phyloP scores from a whole-genome alignment of 257 asterid species.

The Solanum chiquidenum region DNA sequence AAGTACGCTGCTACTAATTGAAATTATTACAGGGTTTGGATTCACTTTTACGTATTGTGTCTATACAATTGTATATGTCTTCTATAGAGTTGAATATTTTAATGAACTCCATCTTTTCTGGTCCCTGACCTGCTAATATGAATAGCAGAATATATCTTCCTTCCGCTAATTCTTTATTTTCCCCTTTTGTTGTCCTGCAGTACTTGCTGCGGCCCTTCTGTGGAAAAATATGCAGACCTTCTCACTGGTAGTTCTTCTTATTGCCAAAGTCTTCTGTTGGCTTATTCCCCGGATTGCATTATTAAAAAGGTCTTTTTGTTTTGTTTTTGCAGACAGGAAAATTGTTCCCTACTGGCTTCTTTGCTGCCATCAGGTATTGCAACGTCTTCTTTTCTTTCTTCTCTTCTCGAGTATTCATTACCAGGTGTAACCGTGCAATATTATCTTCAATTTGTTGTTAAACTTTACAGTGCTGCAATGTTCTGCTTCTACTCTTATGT shows the following conservation, averaged over 20 bases:
- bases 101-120: neutral
- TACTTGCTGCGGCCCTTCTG: slow-evolving; percentile 46
- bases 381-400: neutral
- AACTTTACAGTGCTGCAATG: slow-evolving; percentile 66
- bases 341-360: slow-evolving; percentile 58
- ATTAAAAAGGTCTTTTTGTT: neutral
- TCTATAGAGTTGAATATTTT: neutral
- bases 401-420: neutral
- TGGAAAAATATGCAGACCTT: slow-evolving; percentile 64
- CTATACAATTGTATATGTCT: neutral
- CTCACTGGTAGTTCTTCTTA: slow-evolving; percentile 44
- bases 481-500: slow-evolving; percentile 75
- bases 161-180: neutral
- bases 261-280: neutral
- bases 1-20: neutral
- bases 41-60: neutral
- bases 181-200: slow-evolving; percentile 32
- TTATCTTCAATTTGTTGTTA: neutral
- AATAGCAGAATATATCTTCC: neutral
- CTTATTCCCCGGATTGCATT: neutral
- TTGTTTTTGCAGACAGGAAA: slow-evolving; percentile 31
- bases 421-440: neutral
- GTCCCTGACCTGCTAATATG: neutral
- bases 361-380: slow-evolving; percentile 56
- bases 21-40: neutral